Evolutionary conservation across 1,284 basidiomycete species (phyloP).

Genomic region (Cutaneotrichosporon mucoides): DNA sequence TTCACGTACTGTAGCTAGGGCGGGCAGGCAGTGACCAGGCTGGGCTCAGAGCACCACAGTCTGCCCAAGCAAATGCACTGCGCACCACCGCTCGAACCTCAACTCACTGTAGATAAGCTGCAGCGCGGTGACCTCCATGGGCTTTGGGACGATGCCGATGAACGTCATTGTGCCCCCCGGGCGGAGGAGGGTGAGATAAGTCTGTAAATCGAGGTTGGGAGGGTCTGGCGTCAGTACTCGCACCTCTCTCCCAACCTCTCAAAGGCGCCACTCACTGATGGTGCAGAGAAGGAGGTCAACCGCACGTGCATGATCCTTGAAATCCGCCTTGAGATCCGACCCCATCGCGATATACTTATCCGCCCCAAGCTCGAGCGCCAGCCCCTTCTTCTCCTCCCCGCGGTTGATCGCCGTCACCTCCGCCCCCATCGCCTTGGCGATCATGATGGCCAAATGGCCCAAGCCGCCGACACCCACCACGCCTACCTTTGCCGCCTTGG

Average conservation of each 20-base stretch:
- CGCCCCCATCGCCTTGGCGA: conserved; percentile 57
- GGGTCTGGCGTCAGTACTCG: neutral
- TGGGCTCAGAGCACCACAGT: too few relatives aligned
- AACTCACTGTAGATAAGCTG: too few relatives aligned
- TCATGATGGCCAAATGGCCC: conserved; percentile 42
- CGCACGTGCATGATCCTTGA: conserved; percentile 33
- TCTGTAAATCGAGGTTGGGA: conserved; percentile 25
- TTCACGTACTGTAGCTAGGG: neutral
- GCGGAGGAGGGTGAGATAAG: conserved; percentile 44
- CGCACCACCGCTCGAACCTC: too few relatives aligned
- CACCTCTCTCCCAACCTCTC: too few relatives aligned
- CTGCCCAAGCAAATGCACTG: too few relatives aligned
- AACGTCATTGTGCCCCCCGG: conserved; percentile 45
- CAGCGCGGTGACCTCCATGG: conserved; percentile 29
- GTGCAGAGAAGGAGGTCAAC: conserved; percentile 52
- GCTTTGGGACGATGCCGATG: conserved; percentile 43
- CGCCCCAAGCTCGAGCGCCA: conserved; percentile 53
- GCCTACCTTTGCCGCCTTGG: conserved; percentile 53
- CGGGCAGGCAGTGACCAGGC: neutral
- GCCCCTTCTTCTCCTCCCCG: conserved; percentile 50
- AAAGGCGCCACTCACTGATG: conserved; percentile 31
- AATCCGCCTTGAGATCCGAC: conserved; percentile 25
- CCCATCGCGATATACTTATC: conserved; percentile 43
- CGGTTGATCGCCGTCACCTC: conserved; percentile 59
- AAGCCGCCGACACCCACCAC: conserved; percentile 52